Evolutionary conservation across 2,329 filamentous ascomycete species (phyloP).

Genomic region (Fusarium siculi): DNA sequence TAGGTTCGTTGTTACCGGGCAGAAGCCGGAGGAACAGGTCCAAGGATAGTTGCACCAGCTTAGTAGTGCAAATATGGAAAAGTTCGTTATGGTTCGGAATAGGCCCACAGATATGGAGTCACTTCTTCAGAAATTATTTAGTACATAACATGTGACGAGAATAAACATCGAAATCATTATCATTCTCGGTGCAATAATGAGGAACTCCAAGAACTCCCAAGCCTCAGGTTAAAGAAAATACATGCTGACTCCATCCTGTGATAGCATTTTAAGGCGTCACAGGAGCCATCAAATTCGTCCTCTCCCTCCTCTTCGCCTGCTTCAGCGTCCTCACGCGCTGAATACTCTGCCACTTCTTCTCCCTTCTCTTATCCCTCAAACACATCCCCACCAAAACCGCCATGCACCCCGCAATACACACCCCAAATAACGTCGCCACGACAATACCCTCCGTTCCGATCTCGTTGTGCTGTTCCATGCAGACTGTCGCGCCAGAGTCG

Average conservation of each 20-base stretch:
- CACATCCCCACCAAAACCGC: slow-evolving; percentile 2
- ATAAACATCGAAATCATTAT: neutral
- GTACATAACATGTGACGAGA: accelerated
- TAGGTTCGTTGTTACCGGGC: slow-evolving; percentile 14
- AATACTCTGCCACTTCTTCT: slow-evolving; percentile 6
- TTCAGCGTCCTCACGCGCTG: slow-evolving; percentile 6
- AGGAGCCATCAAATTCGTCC: neutral
- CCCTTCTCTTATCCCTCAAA: neutral
- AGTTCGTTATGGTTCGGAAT: accelerated
- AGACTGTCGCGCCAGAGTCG: slow-evolving; percentile 7
- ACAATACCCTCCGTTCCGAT: slow-evolving; percentile 16
- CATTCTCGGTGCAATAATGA: too few relatives aligned
- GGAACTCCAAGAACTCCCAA: too few relatives aligned
- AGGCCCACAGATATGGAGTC: accelerated
- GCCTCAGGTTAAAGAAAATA: too few relatives aligned
- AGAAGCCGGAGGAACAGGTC: slow-evolving; percentile 1
- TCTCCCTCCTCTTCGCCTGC: neutral
- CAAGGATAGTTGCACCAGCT: accelerated
- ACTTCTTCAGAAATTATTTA: neutral
- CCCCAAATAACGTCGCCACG: slow-evolving; percentile 1
- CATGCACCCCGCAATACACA: slow-evolving; percentile 4
- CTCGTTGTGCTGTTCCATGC: slow-evolving; percentile 9
- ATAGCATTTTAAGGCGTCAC: neutral
- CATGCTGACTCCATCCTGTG: too few relatives aligned
- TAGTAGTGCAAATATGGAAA: accelerated